Conservation (phyloP, 108 stramenopile genomes). For the Skeletonema menzelii region DNA sequence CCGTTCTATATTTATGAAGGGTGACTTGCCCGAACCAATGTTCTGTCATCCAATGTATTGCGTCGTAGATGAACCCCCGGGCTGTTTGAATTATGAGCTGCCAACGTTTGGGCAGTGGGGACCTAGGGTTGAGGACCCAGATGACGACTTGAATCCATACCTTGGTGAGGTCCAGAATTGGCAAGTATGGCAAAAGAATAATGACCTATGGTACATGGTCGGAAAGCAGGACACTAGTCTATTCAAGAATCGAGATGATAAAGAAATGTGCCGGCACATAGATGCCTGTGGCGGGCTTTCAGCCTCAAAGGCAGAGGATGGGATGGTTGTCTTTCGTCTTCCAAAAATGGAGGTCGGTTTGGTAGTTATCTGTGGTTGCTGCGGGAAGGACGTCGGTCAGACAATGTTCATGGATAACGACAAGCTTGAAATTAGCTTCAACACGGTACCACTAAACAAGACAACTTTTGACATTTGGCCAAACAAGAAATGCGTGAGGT, state of each 20-base stretch:
- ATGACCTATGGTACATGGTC: slow-evolving; percentile 45
- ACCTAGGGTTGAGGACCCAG: slow-evolving; percentile 40
- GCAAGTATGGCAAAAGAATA: slow-evolving; percentile 39
- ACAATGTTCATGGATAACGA: slow-evolving; percentile 34
- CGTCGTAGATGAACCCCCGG: slow-evolving; percentile 48
- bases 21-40: slow-evolving; percentile 47
- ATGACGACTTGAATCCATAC: slow-evolving; percentile 50
- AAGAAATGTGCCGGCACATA: slow-evolving; percentile 46
- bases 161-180: slow-evolving; percentile 44
- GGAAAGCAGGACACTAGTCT: slow-evolving; percentile 28
- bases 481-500: slow-evolving; percentile 31
- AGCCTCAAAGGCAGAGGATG: slow-evolving; percentile 37
- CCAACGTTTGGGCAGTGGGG: slow-evolving; percentile 54
- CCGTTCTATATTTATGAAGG: slow-evolving; percentile 28
- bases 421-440: slow-evolving; percentile 40
- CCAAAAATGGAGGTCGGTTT: slow-evolving; percentile 57
- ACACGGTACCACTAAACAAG: slow-evolving; percentile 34
- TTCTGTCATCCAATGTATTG: slow-evolving; percentile 49
- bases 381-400: slow-evolving; percentile 41
- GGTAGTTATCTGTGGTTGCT: slow-evolving; percentile 51
- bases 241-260: slow-evolving; percentile 40
- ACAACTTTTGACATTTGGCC: slow-evolving; percentile 34
- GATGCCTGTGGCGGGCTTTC: slow-evolving; percentile 51
- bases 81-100: slow-evolving; percentile 55
- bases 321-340: slow-evolving; percentile 53